A percentile compares a stretch with the other conserved stretches of the same genome.
These are phyloP conservation scores for Malania oleifera DNA, from an alignment of 164 flowering plant genomes.

Conservation along the genomic window DNA sequence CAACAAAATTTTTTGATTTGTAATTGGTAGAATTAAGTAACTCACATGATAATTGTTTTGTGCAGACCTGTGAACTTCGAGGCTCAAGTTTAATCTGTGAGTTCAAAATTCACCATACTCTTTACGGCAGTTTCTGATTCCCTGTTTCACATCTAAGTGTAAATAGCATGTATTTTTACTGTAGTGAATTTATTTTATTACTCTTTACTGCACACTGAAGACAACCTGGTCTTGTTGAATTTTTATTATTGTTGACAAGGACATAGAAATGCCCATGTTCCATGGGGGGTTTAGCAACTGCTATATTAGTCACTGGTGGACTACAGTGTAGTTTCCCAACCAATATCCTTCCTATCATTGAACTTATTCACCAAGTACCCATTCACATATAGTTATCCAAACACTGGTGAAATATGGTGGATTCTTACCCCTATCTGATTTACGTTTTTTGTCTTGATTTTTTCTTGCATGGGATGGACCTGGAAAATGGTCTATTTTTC, in stretches of 20 bases:
- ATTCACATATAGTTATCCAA: no score
- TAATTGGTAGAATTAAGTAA: background rate
- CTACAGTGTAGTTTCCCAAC: no score
- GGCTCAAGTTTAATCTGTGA: constrained; percentile 33
- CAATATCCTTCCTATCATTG: no score
- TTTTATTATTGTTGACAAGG: no score
- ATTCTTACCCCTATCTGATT: no score
- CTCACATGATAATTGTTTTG: constrained; percentile 2
- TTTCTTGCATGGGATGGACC: background rate
- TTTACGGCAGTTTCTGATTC: background rate
- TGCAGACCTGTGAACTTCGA: constrained; percentile 42
- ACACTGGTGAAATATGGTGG: no score
- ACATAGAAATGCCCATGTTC: no score
- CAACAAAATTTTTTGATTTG: background rate
- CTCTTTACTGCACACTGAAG: no score
- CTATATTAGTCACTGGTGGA: no score
- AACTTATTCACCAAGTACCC: no score
- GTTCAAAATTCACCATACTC: constrained; percentile 16
- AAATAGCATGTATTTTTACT: background rate
- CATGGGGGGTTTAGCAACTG: no score
- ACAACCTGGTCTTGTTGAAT: no score
- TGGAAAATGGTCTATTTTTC: background rate
- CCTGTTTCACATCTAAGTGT: background rate
- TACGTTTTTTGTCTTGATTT: background rate
- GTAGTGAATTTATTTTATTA: background rate